Evolutionary conservation across 2,329 filamentous ascomycete genomes (phyloP), one percentile per base, ranked within the genome.

Genomic region (Neospermospora avenae): DNA sequence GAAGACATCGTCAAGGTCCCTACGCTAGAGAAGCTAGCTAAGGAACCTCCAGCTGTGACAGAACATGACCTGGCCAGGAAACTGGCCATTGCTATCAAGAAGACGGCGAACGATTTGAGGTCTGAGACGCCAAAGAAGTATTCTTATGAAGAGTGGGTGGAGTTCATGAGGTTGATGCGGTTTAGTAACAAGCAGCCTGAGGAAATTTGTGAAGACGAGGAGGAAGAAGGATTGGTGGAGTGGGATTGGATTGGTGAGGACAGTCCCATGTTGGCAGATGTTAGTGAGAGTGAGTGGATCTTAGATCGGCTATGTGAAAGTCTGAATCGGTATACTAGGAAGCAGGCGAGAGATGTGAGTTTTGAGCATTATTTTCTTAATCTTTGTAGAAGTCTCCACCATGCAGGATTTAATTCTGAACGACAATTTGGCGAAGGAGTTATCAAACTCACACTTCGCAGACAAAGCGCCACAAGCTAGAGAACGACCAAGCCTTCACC

Each of bases 171-270:
- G 14, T 71, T 90, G 54, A 88, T 90, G 39, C 77, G 82, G 2
- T 86, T 86, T 65, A 81, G 74, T 39, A 72, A 44, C 20, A 20
- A 70, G 28, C 63, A 64, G 7, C 59, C 70, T 2, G 65, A 71
- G 6, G 69, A 71, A 11, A 66, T 74, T 2, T 66, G 74, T 31
- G 65, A 74, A 1, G 77, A 81, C 7, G 81, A 84, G 59, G 80
- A 83, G 20, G 78, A 82, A n/a, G 81, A 83, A 28, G 84, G 82
- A 0, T 68, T 86, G 18, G 75, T 88, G 1, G 81, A 87, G 35
- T 89, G 87, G 86, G 87, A 90, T 68, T 90, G 87, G 87, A 84
- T 90, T 57, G 86, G 86, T 0, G 81, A 88, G 65, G 79, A 84
- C 59, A 87, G 84, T 67, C 87, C 87, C 0, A 83, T 90, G 80